Evolutionary conservation across 805 yeast genomes (phyloP).

Genomic region (Saccharomycopsis fermentans): DNA sequence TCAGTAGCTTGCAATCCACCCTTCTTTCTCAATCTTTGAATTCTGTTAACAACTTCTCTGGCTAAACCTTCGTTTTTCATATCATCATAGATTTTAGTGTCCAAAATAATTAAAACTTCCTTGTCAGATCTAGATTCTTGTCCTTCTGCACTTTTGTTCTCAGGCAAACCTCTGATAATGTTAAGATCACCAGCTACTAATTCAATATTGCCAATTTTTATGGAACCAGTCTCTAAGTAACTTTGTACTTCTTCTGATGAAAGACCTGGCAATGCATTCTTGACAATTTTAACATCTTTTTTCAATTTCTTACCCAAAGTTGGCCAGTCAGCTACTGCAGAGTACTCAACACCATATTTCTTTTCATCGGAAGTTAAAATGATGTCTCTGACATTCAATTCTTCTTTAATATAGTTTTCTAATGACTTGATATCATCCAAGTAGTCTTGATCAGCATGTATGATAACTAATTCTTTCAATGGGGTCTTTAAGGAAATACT

Average conservation of each 20-base stretch:
- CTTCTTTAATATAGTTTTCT: slow-evolving; percentile 74
- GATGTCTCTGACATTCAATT: slow-evolving; percentile 83
- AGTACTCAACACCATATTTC: slow-evolving; percentile 84
- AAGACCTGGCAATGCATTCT: slow-evolving; percentile 80
- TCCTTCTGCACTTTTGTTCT: slow-evolving; percentile 46
- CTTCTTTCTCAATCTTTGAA: slow-evolving; percentile 95
- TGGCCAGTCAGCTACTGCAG: slow-evolving; percentile 98
- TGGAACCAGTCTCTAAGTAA: slow-evolving; percentile 60
- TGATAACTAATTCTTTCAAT: slow-evolving; percentile 72
- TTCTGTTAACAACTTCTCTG: slow-evolving; percentile 92
- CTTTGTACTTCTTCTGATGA: slow-evolving; percentile 74
- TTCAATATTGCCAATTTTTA: slow-evolving; percentile 82
- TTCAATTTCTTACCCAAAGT: slow-evolving; percentile 94
- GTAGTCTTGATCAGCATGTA: slow-evolving; percentile 69
- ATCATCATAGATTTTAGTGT: slow-evolving; percentile 78
- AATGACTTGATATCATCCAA: slow-evolving; percentile 69
- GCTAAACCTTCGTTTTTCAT: slow-evolving; percentile 90
- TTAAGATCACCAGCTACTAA: slow-evolving; percentile 81
- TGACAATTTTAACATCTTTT: slow-evolving; percentile 87
- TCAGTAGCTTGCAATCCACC: slow-evolving; percentile 91
- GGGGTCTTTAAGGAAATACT: slow-evolving; percentile 92
- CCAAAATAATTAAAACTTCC: slow-evolving; percentile 84
- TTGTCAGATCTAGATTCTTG: slow-evolving; percentile 81
- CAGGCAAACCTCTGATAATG: slow-evolving; percentile 84
- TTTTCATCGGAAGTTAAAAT: slow-evolving; percentile 84